A percentile compares a stretch with the other conserved stretches of the same genome.
phyloP scores from a whole-genome alignment of 1,284 basidiomycete genomes.

The Kalmanozyma brasiliensis region DNA sequence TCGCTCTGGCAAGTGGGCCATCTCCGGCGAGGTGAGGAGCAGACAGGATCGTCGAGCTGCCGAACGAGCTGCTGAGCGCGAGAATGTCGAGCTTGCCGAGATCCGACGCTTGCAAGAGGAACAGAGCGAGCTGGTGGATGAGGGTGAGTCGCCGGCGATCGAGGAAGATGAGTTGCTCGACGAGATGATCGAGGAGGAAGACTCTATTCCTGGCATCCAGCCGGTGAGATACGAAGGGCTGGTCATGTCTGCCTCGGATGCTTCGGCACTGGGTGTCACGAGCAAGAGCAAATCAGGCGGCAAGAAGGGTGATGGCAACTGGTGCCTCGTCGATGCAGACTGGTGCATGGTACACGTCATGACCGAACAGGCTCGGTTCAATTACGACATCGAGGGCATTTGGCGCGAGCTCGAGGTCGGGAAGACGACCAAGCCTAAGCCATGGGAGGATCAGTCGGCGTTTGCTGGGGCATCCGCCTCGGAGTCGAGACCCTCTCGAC shows the following conservation, averaged over 20 bases:
- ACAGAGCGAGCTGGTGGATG: slow-evolving; percentile 32
- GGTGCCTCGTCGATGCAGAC: slow-evolving; percentile 66
- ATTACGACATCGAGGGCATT: slow-evolving; percentile 62
- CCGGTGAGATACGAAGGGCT: slow-evolving; percentile 62
- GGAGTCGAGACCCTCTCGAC: slow-evolving; percentile 2
- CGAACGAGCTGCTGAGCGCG: slow-evolving; percentile 34
- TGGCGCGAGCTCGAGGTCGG: slow-evolving; percentile 51
- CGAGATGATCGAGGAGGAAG: slow-evolving; percentile 22
- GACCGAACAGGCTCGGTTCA: slow-evolving; percentile 57
- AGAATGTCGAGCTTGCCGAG: slow-evolving; percentile 34
- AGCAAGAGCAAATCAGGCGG: slow-evolving; percentile 43
- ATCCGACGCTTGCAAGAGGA: slow-evolving; percentile 31
- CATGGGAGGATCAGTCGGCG: slow-evolving; percentile 23
- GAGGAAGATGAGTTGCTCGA: slow-evolving; percentile 24
- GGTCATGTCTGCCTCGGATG: slow-evolving; percentile 51
- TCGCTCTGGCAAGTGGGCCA: slow-evolving; percentile 36
- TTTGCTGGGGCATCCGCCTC: neutral
- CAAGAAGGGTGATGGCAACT: slow-evolving; percentile 63
- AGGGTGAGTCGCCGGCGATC: slow-evolving; percentile 35
- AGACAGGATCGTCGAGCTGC: slow-evolving; percentile 42
- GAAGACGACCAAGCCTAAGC: slow-evolving; percentile 14
- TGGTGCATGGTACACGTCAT: slow-evolving; percentile 68
- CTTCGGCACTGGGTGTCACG: slow-evolving; percentile 25
- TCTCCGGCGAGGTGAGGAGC: slow-evolving; percentile 27
- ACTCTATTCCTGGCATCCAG: slow-evolving; percentile 24